Evolutionary conservation across 176 grass and related monocot genomes (phyloP).

Genomic region (Oryza glaberrima): DNA sequence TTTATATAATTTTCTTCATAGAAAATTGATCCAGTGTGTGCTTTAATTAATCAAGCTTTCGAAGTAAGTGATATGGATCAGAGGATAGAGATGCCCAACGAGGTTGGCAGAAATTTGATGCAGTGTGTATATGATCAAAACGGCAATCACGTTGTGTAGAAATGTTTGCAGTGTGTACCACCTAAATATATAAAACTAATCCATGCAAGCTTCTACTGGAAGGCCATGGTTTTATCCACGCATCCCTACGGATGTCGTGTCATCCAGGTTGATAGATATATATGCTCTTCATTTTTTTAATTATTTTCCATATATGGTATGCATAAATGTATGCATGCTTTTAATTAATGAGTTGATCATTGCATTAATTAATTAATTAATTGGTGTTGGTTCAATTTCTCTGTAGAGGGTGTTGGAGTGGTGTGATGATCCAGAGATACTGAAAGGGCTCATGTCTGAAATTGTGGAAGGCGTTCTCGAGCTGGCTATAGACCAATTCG

Average conservation of each 20-base stretch:
- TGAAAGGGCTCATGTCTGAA: slow-evolving; percentile 28
- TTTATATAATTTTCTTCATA: neutral
- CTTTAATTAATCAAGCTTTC: slow-evolving; percentile 40
- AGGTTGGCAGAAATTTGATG: slow-evolving; percentile 50
- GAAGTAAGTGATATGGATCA: slow-evolving; percentile 49
- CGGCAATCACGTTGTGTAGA: slow-evolving; percentile 61
- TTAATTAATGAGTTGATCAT: neutral
- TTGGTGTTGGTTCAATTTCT: no score
- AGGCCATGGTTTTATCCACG: slow-evolving; percentile 39
- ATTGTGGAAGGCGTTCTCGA: slow-evolving; percentile 34
- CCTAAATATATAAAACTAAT: slow-evolving; percentile 44
- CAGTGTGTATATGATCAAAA: slow-evolving; percentile 53
- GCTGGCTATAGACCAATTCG: slow-evolving; percentile 45
- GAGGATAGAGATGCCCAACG: slow-evolving; percentile 52
- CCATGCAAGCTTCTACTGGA: slow-evolving; percentile 31
- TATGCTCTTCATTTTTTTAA: no score
- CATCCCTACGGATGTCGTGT: slow-evolving; percentile 57
- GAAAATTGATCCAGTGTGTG: neutral
- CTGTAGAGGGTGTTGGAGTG: slow-evolving; percentile 51
- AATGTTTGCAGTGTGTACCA: slow-evolving; percentile 64
- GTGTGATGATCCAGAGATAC: slow-evolving; percentile 41
- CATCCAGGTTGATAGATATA: slow-evolving; percentile 48
- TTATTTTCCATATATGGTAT: neutral
- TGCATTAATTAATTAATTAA: no score
- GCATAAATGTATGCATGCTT: neutral